Evolutionary conservation across 2,329 filamentous ascomycete genomes (phyloP).

Genomic region (Zarea fungicola): DNA sequence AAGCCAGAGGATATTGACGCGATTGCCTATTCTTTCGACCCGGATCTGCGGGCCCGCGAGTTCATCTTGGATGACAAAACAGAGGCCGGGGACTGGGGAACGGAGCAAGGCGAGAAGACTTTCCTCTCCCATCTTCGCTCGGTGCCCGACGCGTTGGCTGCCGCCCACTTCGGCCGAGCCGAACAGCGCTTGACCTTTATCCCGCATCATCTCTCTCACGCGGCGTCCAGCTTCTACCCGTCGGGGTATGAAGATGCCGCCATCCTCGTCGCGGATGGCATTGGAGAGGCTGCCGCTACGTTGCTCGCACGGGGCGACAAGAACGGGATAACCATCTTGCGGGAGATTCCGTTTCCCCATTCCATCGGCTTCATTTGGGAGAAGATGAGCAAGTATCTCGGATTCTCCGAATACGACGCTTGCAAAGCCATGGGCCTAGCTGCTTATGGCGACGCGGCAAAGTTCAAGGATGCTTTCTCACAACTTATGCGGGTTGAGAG

Average conservation of each 20-base stretch:
- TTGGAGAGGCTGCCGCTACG: slow-evolving; percentile 5
- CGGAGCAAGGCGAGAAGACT: slow-evolving; percentile 1
- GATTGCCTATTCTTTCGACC: slow-evolving; percentile 6
- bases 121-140: background rate
- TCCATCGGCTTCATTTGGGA: slow-evolving; percentile 8
- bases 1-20: slow-evolving; percentile 3
- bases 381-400: slow-evolving; percentile 8
- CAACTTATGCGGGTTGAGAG: background rate
- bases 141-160: slow-evolving; percentile 1
- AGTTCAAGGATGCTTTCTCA: background rate
- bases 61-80: slow-evolving; percentile 4
- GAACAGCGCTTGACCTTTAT: background rate
- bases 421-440: slow-evolving; percentile 6
- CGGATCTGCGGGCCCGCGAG: background rate
- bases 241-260: slow-evolving; percentile 1
- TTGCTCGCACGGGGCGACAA: slow-evolving; percentile 14
- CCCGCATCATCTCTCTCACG: slow-evolving; percentile 7
- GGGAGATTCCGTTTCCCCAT: slow-evolving; percentile 1
- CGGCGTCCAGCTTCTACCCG: slow-evolving; percentile 7
- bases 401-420: slow-evolving; percentile 6
- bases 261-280: slow-evolving; percentile 8
- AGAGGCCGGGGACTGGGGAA: slow-evolving; percentile 6
- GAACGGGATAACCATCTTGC: slow-evolving; percentile 17
- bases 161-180: background rate
- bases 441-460: slow-evolving; percentile 2